Base-by-base conservation (phyloP, 106 monocot species). In the Dendrobium chrysotoxum region DNA sequence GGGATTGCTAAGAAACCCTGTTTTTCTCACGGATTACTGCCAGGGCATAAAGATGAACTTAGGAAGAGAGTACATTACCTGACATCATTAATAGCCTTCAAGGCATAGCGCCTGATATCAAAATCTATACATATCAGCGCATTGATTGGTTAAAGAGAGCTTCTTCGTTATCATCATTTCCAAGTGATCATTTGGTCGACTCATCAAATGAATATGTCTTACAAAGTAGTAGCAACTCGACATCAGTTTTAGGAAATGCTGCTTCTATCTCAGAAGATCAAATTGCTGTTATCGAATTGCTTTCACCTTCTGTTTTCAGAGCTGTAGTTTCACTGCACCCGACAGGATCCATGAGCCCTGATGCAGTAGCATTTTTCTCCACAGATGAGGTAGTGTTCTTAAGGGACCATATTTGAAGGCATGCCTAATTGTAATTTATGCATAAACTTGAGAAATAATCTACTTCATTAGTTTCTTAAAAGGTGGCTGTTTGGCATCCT, bases 301-400 rank as follows among this genome's bases (percentile, higher is more conserved):
- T 90, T 73, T 80, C 80, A 26, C 90, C 95, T 80, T 88, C 88
- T 53, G 87, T 95, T 65, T 99, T 91, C 75, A 90, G 95, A 84
- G 93, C 95, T 86, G 79, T 99, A 64, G 83, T 99, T 47, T 90
- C 99, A 35, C 82, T 99, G 86, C 99, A 99, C 89, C 91, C 91
- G 40, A 91, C 90, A 53, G 99, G 99, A 82, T 99, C 95, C 65
- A 86, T 67, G 61, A 87, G 87, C 77, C 95, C 95, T 45, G 91
- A 91, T 85, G 85, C 99, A 46, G 88, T 91, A 16, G 88, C 95
- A 65, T 99, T 99, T 81, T 99, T 99, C 83, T 95, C 99, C 82
- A 89, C 96, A 80, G 87, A 90, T 85, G 96, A 96, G 94, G 96
- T 94, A 82, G 21, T 67, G 23, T 44, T 77, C 21, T 75, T 73